Conservation (phyloP, 1,284 basidiomycete genomes). For the Xanthoconium separans region DNA sequence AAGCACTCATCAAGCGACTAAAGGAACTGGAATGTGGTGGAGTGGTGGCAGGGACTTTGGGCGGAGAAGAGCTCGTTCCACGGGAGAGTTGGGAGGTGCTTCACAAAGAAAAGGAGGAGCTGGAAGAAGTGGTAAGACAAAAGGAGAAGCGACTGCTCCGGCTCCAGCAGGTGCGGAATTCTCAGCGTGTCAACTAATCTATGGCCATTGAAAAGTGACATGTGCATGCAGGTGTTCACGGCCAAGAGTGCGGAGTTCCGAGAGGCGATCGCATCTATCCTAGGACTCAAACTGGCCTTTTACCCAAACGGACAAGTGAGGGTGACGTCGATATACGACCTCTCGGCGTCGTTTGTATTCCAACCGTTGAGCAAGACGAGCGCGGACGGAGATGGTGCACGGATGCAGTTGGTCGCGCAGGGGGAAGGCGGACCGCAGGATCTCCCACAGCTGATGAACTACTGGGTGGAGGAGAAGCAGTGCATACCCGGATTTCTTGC, state of each 20-base stretch:
- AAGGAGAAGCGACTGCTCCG: constrained; percentile 76
- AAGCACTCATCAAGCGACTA: constrained; percentile 59
- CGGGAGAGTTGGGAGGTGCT: constrained; percentile 69
- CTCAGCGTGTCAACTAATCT: not conserved
- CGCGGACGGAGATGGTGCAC: constrained; percentile 39
- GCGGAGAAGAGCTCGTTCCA: constrained; percentile 51
- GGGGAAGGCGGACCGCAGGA: constrained; percentile 71
- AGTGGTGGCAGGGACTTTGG: constrained; percentile 13
- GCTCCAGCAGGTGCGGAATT: constrained; percentile 57
- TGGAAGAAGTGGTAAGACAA: constrained; percentile 60
- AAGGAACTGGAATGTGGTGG: constrained; percentile 51
- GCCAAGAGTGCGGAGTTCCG: constrained; percentile 81
- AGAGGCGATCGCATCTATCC: constrained; percentile 74
- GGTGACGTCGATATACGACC: constrained; percentile 79
- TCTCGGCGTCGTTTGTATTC: constrained; percentile 70
- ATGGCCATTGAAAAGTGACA: not conserved
- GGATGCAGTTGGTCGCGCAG: constrained; percentile 68
- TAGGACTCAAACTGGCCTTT: constrained; percentile 84
- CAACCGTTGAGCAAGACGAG: constrained; percentile 44
- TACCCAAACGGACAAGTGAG: constrained; percentile 82
- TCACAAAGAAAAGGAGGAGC: constrained; percentile 56
- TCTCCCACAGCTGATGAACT: constrained; percentile 61
- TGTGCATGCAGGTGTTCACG: constrained; percentile 52
- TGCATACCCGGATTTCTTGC: constrained; percentile 77
- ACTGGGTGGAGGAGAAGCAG: constrained; percentile 71